Evolutionary conservation across 83 land plant genomes (phyloP), one percentile per base, ranked within the genome.

Genomic region (Thuja plicata): DNA sequence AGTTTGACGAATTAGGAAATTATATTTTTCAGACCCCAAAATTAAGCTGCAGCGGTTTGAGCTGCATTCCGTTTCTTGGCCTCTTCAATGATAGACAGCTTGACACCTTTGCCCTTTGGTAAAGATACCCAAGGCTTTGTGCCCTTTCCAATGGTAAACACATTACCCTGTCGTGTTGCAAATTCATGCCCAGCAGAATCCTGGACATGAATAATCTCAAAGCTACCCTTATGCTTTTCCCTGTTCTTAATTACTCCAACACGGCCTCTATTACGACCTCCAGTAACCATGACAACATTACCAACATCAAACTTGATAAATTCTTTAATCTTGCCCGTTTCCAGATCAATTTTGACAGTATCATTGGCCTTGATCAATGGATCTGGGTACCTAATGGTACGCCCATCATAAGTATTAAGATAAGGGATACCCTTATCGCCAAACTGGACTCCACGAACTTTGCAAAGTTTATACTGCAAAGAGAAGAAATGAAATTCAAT

Each of bases 171-270:
- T 16, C 98, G 94, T 34, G 96, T 95, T 2, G 98, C 98, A 90
- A 96, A 95, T 87, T 95, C 94, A 45, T 95, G 95, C 13, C 98
- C 98, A 40, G 92, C 87, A 46, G 96, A 90, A 92, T 95, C 98
- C 52, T 91, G 93, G 50, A 96, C 89, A 57, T 96, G 98, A 92
- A 96, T 92, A 89, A 94, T 96, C 89, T 96, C 98, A 81, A 96
- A 96, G 89, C 94, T 96, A 7, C 97, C 98, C 92, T 96, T 96
- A 60, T 96, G 97, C 94, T 95, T 95, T 91, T 96, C 97, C 66
- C 98, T 91, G 91, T 91, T 95, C 94, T 95, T 97, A 87, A 97
- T 94, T 30, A 96, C 91, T 88, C 98, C 98, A 88, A 96, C 94
- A 78, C 97, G 93, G 12, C 97, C 98, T 55, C 96, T 96, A 92